phyloP scores from a whole-genome alignment of 1,284 basidiomycete genomes.

The Apiotrichum laibachii region DNA sequence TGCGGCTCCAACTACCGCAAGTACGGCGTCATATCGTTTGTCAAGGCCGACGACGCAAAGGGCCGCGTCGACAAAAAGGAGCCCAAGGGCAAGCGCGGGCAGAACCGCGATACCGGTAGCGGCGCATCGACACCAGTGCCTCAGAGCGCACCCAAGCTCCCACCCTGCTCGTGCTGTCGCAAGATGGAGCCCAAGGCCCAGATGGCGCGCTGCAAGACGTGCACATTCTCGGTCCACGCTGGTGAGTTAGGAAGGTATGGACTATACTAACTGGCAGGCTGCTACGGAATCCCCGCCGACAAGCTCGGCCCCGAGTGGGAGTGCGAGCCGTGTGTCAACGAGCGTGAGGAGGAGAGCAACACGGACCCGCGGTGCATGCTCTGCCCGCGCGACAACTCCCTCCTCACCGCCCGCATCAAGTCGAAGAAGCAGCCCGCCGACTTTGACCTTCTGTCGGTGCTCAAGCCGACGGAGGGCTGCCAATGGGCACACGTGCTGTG shows the following conservation, averaged over 20 bases:
- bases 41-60: slow-evolving; percentile 45
- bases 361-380: slow-evolving; percentile 54
- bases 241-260: slow-evolving; percentile 46
- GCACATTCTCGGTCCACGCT: slow-evolving; percentile 71
- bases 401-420: slow-evolving; percentile 18
- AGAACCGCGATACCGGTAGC: slow-evolving; percentile 58
- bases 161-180: slow-evolving; percentile 72
- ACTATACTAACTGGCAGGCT: slow-evolving; percentile 50
- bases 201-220: slow-evolving; percentile 74
- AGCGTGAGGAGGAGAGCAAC: slow-evolving; percentile 70
- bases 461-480: slow-evolving; percentile 90
- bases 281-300: slow-evolving; percentile 66
- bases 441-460: slow-evolving; percentile 69
- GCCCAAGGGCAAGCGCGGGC: slow-evolving; percentile 58
- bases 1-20: slow-evolving; percentile 77
- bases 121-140: slow-evolving; percentile 43
- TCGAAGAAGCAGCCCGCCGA: slow-evolving; percentile 56
- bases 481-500: slow-evolving; percentile 91
- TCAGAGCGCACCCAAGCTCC: slow-evolving; percentile 56
- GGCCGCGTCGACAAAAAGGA: slow-evolving; percentile 29
- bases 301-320: slow-evolving; percentile 67
- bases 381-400: slow-evolving; percentile 42
- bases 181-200: slow-evolving; percentile 68
- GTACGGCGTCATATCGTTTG: slow-evolving; percentile 65
- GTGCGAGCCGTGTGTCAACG: slow-evolving; percentile 81